Evolutionary conservation across 2,329 filamentous ascomycete species (phyloP), one percentile per base, ranked within the genome.

Genomic region (Exophiala bonariae): DNA sequence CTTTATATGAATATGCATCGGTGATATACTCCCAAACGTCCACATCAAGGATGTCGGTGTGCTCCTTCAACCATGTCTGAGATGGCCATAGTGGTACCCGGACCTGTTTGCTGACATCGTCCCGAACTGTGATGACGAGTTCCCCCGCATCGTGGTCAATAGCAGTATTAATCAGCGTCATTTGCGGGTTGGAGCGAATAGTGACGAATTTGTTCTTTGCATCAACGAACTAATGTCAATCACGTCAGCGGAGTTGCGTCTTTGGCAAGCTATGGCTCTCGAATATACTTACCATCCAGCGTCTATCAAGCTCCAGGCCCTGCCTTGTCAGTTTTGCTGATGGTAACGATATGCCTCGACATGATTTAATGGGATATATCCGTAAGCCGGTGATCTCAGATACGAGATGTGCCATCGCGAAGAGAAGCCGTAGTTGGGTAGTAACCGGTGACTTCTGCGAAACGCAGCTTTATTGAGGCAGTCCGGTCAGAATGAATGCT

Each of bases 301-400:
- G 76, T 5, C 82, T 71, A 61, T 85, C 82, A 10, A 85, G 69
- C 35, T 81, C 78, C 9, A 85, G 71, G 0, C 82, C 82, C 3
- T 79, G 75, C 36, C 72, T 73, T 26, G 76, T 69, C 1, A 85
- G 68, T 3, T 66, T 70, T 2, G 78, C 73, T 2, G 70, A 73
- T 13, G 73, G 62, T 8, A 85, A 67, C 32, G 75, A 69, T 55
- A 85, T 71, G 8, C 82, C 82, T 36, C 82, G 79, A 57, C 82
- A 85, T 50, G 81, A 85, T 60, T 85, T 85, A 59, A 85, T 79
- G 10, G 82, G 82, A 60, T 85, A 84, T 57, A 84, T 72, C 46
- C 74, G 75, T 9, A 85, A 67, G 30, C 56, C 55, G 20, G 55
- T 59, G 30, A 59, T 58, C 38, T 52, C 48, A 4, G 54, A 57